Conservation (phyloP, 805 yeast genomes). For the Phaffomyces opuntiae region DNA sequence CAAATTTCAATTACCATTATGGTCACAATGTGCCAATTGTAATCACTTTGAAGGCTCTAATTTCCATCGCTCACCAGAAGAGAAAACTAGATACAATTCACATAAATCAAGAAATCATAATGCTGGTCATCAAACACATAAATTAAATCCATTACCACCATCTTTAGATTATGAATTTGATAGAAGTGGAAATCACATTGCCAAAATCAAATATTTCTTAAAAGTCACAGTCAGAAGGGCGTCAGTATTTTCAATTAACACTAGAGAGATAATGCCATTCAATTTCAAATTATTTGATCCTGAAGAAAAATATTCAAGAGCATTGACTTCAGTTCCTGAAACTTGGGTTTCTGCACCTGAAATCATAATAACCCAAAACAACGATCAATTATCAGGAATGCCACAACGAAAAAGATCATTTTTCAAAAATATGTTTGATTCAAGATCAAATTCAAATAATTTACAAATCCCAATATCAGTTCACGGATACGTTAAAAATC, state of each 20-base stretch:
- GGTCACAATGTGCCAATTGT: slow-evolving; percentile 27
- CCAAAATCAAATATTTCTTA: slow-evolving; percentile 35
- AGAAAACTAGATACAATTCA: slow-evolving; percentile 8
- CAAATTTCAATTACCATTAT: slow-evolving; percentile 12
- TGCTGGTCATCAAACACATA: neutral
- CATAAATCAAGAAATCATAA: neutral
- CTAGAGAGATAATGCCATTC: slow-evolving; percentile 43
- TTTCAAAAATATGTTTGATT: neutral
- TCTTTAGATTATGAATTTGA: neutral
- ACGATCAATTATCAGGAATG: neutral
- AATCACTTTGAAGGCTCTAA: slow-evolving; percentile 10
- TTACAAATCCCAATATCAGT: neutral
- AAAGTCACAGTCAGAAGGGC: slow-evolving; percentile 55
- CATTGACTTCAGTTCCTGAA: neutral
- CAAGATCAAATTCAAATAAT: neutral
- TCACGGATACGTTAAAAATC: neutral
- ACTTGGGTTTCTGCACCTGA: neutral
- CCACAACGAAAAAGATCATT: neutral
- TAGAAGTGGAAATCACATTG: neutral
- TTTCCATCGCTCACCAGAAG: slow-evolving; percentile 9
- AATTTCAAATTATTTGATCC: slow-evolving; percentile 26
- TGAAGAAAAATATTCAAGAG: neutral
- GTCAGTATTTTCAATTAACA: slow-evolving; percentile 39
- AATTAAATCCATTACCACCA: slow-evolving; percentile 8
- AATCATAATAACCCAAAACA: neutral